Conservation (phyloP, 116 monocot species). For the Zostera marina region DNA sequence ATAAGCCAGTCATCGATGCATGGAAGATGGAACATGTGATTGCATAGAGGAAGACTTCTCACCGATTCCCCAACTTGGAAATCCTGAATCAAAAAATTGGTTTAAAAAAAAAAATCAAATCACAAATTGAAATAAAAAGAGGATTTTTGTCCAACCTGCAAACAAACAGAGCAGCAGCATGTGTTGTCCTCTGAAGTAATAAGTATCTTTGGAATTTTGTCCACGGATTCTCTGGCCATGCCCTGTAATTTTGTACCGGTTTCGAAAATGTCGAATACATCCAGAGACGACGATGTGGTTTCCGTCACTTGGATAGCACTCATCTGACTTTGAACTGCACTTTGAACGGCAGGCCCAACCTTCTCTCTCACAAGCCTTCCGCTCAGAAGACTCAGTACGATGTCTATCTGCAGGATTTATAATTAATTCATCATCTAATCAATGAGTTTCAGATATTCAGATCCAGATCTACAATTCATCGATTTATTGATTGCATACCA, state of each 20-base stretch:
- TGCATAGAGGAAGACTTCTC: slow-evolving; percentile 44
- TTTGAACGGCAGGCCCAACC: slow-evolving; percentile 20
- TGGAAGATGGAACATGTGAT: slow-evolving; percentile 53
- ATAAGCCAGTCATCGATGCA: slow-evolving; percentile 81
- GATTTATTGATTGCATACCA: slow-evolving; percentile 3
- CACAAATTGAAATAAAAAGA: no score
- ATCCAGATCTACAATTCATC: neutral
- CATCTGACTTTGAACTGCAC: slow-evolving; percentile 67
- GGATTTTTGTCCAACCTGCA: slow-evolving; percentile 29
- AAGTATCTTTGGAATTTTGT: slow-evolving; percentile 24
- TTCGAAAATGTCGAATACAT: slow-evolving; percentile 42
- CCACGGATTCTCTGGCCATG: slow-evolving; percentile 23
- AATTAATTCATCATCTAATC: neutral
- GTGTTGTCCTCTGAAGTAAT: slow-evolving; percentile 24
- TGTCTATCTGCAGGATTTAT: slow-evolving; percentile 8
- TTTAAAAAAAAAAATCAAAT: neutral
- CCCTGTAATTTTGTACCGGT: slow-evolving; percentile 31
- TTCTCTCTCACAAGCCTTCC: slow-evolving; percentile 19
- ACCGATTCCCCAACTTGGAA: slow-evolving; percentile 37
- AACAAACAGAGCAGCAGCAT: slow-evolving; percentile 45
- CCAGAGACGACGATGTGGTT: slow-evolving; percentile 14
- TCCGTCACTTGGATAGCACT: slow-evolving; percentile 17
- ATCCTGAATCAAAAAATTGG: slow-evolving; percentile 20
- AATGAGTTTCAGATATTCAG: neutral
- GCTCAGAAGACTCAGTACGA: slow-evolving; percentile 9